Evolutionary conservation across 768 basidiomycete genomes (phyloP).

Genomic region (Psilocybe azurescens): DNA sequence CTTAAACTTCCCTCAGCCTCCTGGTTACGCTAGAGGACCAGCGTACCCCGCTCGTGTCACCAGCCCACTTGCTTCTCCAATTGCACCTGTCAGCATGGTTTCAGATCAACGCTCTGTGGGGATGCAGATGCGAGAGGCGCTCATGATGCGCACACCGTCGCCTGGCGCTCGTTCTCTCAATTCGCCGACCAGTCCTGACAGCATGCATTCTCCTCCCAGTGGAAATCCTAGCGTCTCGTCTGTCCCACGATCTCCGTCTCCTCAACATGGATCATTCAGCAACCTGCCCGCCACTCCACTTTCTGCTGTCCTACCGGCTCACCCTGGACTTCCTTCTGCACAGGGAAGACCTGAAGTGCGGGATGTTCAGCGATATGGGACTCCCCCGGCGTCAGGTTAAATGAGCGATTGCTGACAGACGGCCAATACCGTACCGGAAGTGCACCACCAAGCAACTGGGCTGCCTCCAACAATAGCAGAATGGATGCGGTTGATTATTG

Average conservation of each 20-base stretch:
- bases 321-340: conserved; percentile 24
- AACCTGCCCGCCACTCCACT: conserved; percentile 31
- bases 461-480: background rate
- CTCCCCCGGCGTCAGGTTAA: conserved; percentile 13
- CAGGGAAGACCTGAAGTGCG: background rate
- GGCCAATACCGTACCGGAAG: background rate
- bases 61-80: conserved; percentile 9
- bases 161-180: conserved; percentile 5
- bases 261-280: conserved; percentile 19
- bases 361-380: conserved; percentile 14
- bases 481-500: conserved; percentile 11
- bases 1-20: conserved; percentile 20
- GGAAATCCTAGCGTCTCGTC: conserved; percentile 21
- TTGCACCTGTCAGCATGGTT: conserved; percentile 2
- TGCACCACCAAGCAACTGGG: conserved; percentile 6
- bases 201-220: conserved; percentile 5
- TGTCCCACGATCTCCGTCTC: conserved; percentile 33
- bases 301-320: conserved; percentile 27
- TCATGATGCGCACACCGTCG: conserved; percentile 13
- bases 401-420: background rate
- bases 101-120: background rate
- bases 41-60: conserved; percentile 9
- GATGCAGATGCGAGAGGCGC: conserved; percentile 10
- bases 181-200: conserved; percentile 3
- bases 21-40: conserved; percentile 5